These are phyloP conservation scores for Cryptosporidium bovis DNA, from an alignment of 169 alveolate species.

Conservation along the genomic window DNA sequence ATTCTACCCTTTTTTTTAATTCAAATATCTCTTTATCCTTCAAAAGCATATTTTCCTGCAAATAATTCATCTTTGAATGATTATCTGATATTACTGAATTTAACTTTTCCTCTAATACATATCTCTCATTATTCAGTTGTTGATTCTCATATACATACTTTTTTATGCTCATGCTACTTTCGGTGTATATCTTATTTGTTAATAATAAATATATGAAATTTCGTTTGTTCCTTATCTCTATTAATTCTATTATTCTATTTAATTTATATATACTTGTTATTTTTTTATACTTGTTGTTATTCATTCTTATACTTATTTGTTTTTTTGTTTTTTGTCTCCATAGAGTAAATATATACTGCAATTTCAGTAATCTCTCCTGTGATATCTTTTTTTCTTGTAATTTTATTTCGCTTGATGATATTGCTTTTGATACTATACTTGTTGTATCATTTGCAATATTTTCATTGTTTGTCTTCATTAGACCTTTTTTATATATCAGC, in stretches of 20 bases:
- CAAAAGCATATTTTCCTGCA: not conserved
- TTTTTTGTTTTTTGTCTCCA: constrained; percentile 32
- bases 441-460: constrained; percentile 8
- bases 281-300: constrained; percentile 1
- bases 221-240: not conserved
- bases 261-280: not conserved
- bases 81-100: constrained; percentile 14
- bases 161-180: not conserved
- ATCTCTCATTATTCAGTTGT: constrained; percentile 9
- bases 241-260: constrained; percentile 16
- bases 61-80: not conserved
- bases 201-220: not conserved
- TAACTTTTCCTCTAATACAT: constrained; percentile 17
- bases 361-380: constrained; percentile 30
- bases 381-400: constrained; percentile 24
- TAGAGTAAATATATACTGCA: constrained; percentile 44
- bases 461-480: not conserved
- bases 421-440: constrained; percentile 31
- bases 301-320: not conserved
- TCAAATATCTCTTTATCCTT: constrained; percentile 44
- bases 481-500: not conserved
- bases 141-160: not conserved
- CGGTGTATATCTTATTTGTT: not conserved
- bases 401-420: constrained; percentile 34
- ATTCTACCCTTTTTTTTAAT: constrained; percentile 36